phyloP scores from a whole-genome alignment of 768 basidiomycete genomes.

The Phanerochaete carnosa region DNA sequence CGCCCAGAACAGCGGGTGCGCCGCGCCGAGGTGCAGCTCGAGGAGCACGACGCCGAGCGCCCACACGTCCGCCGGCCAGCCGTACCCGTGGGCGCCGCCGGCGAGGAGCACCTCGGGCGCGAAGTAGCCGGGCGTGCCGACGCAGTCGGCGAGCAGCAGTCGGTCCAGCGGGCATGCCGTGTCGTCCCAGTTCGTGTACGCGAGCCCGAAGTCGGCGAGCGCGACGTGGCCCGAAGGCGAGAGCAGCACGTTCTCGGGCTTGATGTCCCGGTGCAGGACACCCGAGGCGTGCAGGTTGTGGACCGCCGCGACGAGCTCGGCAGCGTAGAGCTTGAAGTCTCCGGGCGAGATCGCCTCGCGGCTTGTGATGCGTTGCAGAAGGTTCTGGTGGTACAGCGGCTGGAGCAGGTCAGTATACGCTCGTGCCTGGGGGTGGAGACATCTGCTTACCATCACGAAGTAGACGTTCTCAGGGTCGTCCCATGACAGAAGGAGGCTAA shows the following conservation, averaged over 20 bases:
- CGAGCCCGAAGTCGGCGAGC: slow-evolving; percentile 18
- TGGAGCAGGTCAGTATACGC: background rate
- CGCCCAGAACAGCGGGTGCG: background rate
- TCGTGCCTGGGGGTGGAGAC: background rate
- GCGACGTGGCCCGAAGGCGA: slow-evolving; percentile 12
- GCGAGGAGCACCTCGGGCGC: slow-evolving; percentile 6
- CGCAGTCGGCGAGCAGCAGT: background rate
- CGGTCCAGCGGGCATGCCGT: background rate
- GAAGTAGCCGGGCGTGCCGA: slow-evolving; percentile 8
- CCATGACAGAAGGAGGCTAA: slow-evolving; percentile 17
- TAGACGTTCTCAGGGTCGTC: slow-evolving; percentile 23
- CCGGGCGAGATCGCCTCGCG: background rate
- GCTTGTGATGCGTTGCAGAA: slow-evolving; percentile 4
- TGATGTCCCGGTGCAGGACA: slow-evolving; percentile 58
- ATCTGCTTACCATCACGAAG: slow-evolving; percentile 23
- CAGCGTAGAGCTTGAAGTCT: slow-evolving; percentile 13
- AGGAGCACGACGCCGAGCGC: slow-evolving; percentile 45
- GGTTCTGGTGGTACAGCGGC: slow-evolving; percentile 9
- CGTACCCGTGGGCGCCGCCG: background rate
- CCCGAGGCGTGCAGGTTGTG: slow-evolving; percentile 41
- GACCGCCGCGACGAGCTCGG: slow-evolving; percentile 16
- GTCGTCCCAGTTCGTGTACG: background rate
- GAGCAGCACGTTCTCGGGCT: slow-evolving; percentile 53
- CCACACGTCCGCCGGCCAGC: slow-evolving; percentile 39
- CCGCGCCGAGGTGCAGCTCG: slow-evolving; percentile 29